These are phyloP conservation scores for Diaporthe amygdali DNA, from an alignment of 2,329 filamentous ascomycete genomes.

Conservation along the genomic window DNA sequence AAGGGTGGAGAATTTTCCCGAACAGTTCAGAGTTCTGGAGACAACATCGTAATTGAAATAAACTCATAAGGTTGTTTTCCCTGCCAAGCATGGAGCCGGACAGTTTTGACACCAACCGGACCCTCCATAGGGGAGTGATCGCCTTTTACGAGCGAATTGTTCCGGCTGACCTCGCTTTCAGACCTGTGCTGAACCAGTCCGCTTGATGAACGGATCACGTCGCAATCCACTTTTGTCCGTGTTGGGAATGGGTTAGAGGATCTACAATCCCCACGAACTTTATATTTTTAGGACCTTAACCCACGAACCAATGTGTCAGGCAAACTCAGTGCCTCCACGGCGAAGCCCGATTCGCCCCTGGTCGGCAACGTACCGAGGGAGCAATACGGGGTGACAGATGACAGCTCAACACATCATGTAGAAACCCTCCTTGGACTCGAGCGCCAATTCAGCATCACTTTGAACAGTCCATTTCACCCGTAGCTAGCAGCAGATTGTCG, in stretches of 20 bases:
- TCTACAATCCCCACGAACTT: constrained; percentile 11
- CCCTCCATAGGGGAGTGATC: constrained; percentile 5
- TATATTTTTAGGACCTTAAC: constrained; percentile 5
- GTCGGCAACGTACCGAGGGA: constrained; percentile 3
- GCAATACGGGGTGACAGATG: background rate
- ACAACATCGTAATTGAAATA: background rate
- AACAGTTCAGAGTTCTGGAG: background rate
- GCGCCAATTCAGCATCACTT: background rate
- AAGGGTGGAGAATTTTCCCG: background rate
- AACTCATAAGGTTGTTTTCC: constrained; percentile 9
- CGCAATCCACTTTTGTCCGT: constrained; percentile 7
- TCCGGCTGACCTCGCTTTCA: background rate
- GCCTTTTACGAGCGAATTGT: constrained; percentile 3
- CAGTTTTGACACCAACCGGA: background rate
- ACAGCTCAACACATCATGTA: background rate
- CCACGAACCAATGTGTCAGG: constrained; percentile 11
- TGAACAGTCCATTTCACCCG: background rate
- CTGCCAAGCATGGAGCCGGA: background rate
- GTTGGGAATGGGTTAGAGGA: background rate
- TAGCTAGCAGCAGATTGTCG: background rate
- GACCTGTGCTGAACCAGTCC: background rate
- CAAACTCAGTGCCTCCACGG: constrained; percentile 6
- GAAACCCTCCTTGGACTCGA: background rate
- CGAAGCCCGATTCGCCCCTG: constrained; percentile 3
- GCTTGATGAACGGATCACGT: constrained; percentile 4